Conservation (phyloP, 2,329 filamentous ascomycete genomes). For the Penicillium sclerotigenum region DNA sequence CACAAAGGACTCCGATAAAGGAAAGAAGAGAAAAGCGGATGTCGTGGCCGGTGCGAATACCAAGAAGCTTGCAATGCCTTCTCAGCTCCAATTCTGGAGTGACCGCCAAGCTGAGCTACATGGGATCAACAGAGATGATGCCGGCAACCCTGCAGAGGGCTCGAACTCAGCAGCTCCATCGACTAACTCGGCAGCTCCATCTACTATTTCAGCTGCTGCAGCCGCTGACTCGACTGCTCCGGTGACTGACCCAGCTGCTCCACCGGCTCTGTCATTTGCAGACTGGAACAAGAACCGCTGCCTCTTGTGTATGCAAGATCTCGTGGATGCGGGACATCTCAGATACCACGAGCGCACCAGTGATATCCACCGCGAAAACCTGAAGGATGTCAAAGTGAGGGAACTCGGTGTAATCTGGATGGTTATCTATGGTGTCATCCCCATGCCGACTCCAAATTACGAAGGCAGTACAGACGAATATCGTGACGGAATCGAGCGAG, state of each 20-base stretch:
- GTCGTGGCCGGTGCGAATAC: slow-evolving; percentile 31
- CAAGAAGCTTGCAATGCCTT: slow-evolving; percentile 54
- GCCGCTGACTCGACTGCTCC: not conserved
- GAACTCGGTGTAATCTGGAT: not conserved
- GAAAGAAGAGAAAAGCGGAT: slow-evolving; percentile 49
- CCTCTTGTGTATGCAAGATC: slow-evolving; percentile 60
- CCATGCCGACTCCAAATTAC: not conserved
- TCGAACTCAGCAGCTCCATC: slow-evolving; percentile 26
- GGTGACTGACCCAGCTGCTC: slow-evolving; percentile 25
- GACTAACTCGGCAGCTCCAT: not conserved
- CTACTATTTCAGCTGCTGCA: not conserved
- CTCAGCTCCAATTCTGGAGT: slow-evolving; percentile 69
- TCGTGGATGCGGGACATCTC: slow-evolving; percentile 54
- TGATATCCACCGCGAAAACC: not conserved
- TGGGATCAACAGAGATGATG: slow-evolving; percentile 43
- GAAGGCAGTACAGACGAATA: not conserved
- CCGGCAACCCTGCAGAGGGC: slow-evolving; percentile 22
- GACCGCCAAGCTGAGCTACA: slow-evolving; percentile 67
- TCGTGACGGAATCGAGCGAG: not conserved
- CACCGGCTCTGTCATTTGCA: slow-evolving; percentile 57
- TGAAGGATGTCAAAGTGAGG: not conserved
- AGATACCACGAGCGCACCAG: slow-evolving; percentile 47
- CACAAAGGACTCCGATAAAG: slow-evolving; percentile 43
- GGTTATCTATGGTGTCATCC: not conserved
- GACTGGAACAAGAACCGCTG: slow-evolving; percentile 58